Base-by-base conservation (phyloP, 148 eudicot genomes). In the Pouteria glomerata region DNA sequence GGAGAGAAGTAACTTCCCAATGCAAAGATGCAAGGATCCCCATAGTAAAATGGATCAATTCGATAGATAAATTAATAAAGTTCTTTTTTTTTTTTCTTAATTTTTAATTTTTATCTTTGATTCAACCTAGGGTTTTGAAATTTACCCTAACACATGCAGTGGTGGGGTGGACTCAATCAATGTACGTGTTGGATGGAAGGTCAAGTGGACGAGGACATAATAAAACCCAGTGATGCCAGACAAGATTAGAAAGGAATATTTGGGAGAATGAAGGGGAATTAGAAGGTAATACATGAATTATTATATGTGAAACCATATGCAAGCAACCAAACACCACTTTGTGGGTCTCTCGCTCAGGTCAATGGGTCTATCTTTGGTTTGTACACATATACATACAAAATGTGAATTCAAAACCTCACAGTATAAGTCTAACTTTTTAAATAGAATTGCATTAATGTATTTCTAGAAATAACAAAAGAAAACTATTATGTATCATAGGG, bases 171-270 rank as follows among this genome's bases (percentile, higher is more conserved):
- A 82, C 82, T 82, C 74, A 61, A 83, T 76, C 82, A 76, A 57
- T 74, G 75, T 41, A 41, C 47, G 45, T 33, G 34, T 59, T 72
- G 68, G 34, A 31, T 37, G 63, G 70, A 56, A 19, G 77, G 70
- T 52, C 77, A 77, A 72, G 82, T 80, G 81, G 72, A 27, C 62
- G 74, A 70, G 75, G 78, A 84, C 85, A 84, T 84, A 78, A 78
- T 84, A 77, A 84, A 78, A 81, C 82, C 84, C 75, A 80, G 76
- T 31, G 85, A 78, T 78, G 80, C 75, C 76, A 18, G 82, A 81
- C 84, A 84, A 84, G 73, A 84, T 81, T 78, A 83, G 84, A 77
- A 81, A 66, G 80, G 87, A 84, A 84, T 81, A 84, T 84, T 84
- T 84, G 82, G 87, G 84, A 76, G 80, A 75, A 76, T 81, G 84